Base-by-base conservation (phyloP, 768 basidiomycete species). In the Pisolithus marmoratus region DNA sequence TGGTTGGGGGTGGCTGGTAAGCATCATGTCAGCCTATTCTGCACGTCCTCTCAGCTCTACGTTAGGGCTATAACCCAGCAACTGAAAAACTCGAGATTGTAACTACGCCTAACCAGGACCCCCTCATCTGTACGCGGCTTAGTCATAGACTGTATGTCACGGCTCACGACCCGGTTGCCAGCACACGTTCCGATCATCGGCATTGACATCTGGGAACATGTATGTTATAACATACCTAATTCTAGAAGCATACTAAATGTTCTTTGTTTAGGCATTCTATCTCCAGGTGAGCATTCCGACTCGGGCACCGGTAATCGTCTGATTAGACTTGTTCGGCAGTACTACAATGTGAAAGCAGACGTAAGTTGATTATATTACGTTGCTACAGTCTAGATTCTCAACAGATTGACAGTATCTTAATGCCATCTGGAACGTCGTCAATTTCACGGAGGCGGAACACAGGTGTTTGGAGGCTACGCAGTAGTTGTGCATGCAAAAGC, bases 1-100 rank as follows among this genome's bases (percentile, higher is more conserved):
- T 59, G 96, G 96, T 2, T 99, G 96, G 96, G 95, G 94, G 42
- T 99, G 96, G 96, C 79, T 99, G 53, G 92, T 85, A 59, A 55
- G 77, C 73, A 37, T 22, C 27, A 52, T 31, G 19, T 34, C 36
- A 34, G 4, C 20, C 26, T 34, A 14, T 23, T 29, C 40, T 15
- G 19, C 3, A 0, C 36, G 8, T 45, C 36, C 19, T 46, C 12
- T 56, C 49, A 47, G 38, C 2, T 6, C 36, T 9, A 9, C 23
- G 34, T 37, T 55, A 90, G 87, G 92, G 89, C 27, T 89, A 81
- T 65, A 86, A 86, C 66, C 52, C 78, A 14, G 58, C 64, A 23
- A 80, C 75, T 37, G 81, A 84, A 69, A 86, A 80, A 70, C 82
- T 99, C 46, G 94, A 95, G 69, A 81, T 96, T 48, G 83, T 88